These are phyloP conservation scores for Phytophthora nicotianae DNA, from an alignment of 352 stramenopile species.

Conservation along the genomic window DNA sequence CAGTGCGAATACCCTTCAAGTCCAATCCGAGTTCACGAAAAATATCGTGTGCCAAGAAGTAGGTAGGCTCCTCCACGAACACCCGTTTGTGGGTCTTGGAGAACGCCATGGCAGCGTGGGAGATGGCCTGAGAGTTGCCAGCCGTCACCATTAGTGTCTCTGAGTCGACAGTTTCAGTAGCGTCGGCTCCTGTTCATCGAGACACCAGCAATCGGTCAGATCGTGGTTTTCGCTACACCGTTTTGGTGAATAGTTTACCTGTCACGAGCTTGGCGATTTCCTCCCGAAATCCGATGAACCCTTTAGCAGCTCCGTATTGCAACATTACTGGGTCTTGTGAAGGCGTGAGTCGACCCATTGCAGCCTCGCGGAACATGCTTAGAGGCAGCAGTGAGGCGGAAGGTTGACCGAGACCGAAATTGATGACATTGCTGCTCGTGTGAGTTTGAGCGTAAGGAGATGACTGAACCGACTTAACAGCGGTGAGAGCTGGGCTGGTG, in stretches of 20 bases:
- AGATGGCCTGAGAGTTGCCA: constrained; percentile 92
- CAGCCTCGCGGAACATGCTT: constrained; percentile 58
- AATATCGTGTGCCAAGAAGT: constrained; percentile 93
- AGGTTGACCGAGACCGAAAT: constrained; percentile 88
- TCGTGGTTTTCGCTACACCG: constrained; percentile 4
- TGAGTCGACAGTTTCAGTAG: constrained; percentile 33
- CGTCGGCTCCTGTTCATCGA: constrained; percentile 9
- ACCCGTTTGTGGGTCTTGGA: constrained; percentile 83
- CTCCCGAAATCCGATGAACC: constrained; percentile 72
- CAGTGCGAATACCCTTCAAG: constrained; percentile 78
- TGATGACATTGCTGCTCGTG: constrained; percentile 66
- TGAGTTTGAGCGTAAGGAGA: constrained; percentile 74
- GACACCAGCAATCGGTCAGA: background rate
- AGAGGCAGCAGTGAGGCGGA: constrained; percentile 78
- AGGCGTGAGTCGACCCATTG: constrained; percentile 49
- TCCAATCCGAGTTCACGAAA: constrained; percentile 90
- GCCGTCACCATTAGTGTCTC: constrained; percentile 87
- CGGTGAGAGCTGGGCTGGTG: background rate
- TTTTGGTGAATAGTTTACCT: constrained; percentile 29
- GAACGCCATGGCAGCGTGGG: constrained; percentile 80
- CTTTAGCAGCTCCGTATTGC: constrained; percentile 78
- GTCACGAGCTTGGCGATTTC: constrained; percentile 65
- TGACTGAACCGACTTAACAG: constrained; percentile 53
- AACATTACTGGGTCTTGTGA: constrained; percentile 64
- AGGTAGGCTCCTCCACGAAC: constrained; percentile 92